These are phyloP conservation scores for Rhodotorula glutinis DNA, from an alignment of 1,284 basidiomycete genomes.

Conservation along the genomic window DNA sequence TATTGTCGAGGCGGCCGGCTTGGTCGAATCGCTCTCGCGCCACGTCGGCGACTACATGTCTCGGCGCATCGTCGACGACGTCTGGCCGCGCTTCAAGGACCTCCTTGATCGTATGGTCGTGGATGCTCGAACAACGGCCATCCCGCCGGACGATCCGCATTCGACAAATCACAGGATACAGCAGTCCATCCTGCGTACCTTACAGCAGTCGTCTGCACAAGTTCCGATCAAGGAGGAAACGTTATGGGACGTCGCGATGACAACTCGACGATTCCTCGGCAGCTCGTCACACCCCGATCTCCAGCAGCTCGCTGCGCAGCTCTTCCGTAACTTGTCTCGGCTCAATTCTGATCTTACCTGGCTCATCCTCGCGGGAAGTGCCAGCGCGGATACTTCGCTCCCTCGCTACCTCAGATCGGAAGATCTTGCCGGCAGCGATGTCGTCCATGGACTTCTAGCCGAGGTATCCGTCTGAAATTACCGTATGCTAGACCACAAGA, in stretches of 20 bases:
- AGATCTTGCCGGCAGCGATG: too few relatives aligned
- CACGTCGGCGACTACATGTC: conserved; percentile 79
- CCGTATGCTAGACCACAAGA: neutral
- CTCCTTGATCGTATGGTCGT: conserved; percentile 67
- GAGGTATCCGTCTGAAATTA: neutral
- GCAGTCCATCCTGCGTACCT: conserved; percentile 65
- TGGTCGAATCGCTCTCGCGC: conserved; percentile 65
- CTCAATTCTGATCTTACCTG: conserved; percentile 77
- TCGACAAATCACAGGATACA: conserved; percentile 74
- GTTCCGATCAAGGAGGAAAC: conserved; percentile 67
- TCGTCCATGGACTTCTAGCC: neutral
- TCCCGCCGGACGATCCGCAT: conserved; percentile 55
- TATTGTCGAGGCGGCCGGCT: conserved; percentile 64
- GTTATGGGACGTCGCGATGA: conserved; percentile 71
- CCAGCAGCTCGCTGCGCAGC: conserved; percentile 60
- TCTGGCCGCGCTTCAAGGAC: conserved; percentile 74
- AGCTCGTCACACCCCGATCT: conserved; percentile 64
- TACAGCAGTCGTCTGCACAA: conserved; percentile 60
- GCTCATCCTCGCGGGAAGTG: conserved; percentile 60
- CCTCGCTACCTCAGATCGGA: neutral
- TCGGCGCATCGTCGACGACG: conserved; percentile 75
- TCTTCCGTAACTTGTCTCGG: conserved; percentile 62
- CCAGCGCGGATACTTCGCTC: neutral
- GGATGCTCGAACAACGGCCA: conserved; percentile 51
- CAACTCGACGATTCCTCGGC: conserved; percentile 71